phyloP scores from a whole-genome alignment of 2,329 filamentous ascomycete species.

The Sclerotinia glacialis region DNA sequence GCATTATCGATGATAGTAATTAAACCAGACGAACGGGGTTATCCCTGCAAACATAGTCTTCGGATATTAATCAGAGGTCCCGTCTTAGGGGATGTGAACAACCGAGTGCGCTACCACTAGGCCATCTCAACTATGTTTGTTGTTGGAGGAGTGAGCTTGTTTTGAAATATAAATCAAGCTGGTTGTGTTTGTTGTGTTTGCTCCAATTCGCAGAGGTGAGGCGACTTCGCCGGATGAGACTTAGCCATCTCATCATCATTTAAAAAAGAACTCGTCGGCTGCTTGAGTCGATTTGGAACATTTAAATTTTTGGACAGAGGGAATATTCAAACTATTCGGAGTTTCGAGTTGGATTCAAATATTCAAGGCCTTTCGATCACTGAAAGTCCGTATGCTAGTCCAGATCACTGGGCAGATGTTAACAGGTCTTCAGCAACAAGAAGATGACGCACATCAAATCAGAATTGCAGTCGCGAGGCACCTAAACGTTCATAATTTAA shows the following conservation, averaged over 20 bases:
- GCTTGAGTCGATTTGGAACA: no score
- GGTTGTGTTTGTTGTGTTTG: not conserved
- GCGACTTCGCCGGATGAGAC: not conserved
- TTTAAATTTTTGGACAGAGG: no score
- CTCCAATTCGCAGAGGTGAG: not conserved
- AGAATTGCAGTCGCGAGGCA: not conserved
- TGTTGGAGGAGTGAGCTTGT: not conserved
- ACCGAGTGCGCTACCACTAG: slow-evolving; percentile 8
- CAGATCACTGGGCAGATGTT: not conserved
- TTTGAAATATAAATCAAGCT: not conserved
- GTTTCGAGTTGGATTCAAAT: no score
- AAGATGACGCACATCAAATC: not conserved
- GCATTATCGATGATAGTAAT: not conserved
- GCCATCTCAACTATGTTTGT: slow-evolving; percentile 12
- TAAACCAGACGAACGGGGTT: slow-evolving; percentile 7
- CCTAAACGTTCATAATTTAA: not conserved
- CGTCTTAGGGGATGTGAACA: slow-evolving; percentile 8
- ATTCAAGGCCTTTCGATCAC: no score
- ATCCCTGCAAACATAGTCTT: not conserved
- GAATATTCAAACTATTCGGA: no score
- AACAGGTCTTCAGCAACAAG: not conserved
- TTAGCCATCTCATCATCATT: not conserved
- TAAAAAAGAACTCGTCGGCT: not conserved
- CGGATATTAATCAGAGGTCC: slow-evolving; percentile 5
- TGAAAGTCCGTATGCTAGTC: no score